Base-by-base conservation (phyloP, 345 rosid genomes). In the Citrus inodora region DNA sequence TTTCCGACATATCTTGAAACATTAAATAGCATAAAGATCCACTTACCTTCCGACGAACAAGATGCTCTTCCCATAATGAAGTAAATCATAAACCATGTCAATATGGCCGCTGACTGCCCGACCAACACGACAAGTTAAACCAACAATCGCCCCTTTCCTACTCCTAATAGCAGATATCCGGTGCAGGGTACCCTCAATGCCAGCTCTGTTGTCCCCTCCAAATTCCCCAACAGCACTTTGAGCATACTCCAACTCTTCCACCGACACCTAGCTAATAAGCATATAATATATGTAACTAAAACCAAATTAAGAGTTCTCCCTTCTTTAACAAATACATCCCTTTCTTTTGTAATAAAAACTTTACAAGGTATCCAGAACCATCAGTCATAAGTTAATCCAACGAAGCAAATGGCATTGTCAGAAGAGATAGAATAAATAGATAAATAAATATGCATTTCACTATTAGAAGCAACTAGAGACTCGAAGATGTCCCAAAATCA, bases 171-270 rank as follows among this genome's bases (percentile, higher is more conserved):
- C 89, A 35, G 90, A 89, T 78, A 92, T 89, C 77, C 91, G 83
- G 35, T 92, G 96, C 87, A 92, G 78, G 71, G 91, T 92, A 24
- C 94, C 89, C 40, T 90, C 91, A 65, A 90, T 90, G 40, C 92
- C 92, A 81, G 92, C 92, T 66, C 93, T 84, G 77, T 89, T 92
- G 81, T 89, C 91, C 58, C 81, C 88, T 17, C 90, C 87, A 59
- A 92, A 92, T 60, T 87, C 90, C 74, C 90, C 92, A 46, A 89
- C 88, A 9, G 87, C 85, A 74, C 79, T 81, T 88, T 83, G 89
- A 68, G 89, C 90, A 81, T 85, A 78, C 87, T 88, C 92, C 83
- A 90, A 70, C 73, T 91, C 95, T 82, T 86, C 81, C 77, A 78
- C 35, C 37, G 91, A 85, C 73, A 90, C 95, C 93, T 90, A 84